Evolutionary conservation across 768 basidiomycete species (phyloP), one percentile per base, ranked within the genome.

Genomic region (Neoboletus subvelutipes): DNA sequence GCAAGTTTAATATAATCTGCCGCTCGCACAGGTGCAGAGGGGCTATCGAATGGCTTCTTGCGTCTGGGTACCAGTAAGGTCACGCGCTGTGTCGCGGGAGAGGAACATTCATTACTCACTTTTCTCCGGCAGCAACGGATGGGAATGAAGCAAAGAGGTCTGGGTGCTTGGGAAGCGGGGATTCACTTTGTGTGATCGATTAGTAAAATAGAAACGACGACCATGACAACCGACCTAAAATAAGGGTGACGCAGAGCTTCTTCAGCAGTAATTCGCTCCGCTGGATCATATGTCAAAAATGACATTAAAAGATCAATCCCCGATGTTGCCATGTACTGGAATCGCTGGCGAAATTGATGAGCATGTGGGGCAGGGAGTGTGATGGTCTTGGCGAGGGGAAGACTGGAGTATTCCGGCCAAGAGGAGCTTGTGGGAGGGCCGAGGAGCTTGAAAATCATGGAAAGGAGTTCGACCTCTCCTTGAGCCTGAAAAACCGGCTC

Each of bases 401-500:
- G 80, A 2, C 77, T 76, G 31, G 79, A 78, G 72, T 89, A 97
- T 6, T 89, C 88, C 0, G 94, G 91, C 97, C 97, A 98, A 3
- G 86, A 83, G 45, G 81, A 79, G 34, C 81, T 83, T 2, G 92
- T 94, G 1, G 97, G 97, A n/a, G 92, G 86, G 0, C 97, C 97
- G 2, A 98, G 83, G 7, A 98, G 83, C 69, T 90, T 94, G 78
- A 97, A 96, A 51, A 98, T 96, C 87, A 92, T 90, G 49, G 84
- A 83, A 47, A 98, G 78, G 59, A 98, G 85, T 67, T 99, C 96
- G 15, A 96, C 77, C 70, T 99, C 97, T 39, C 87, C 87, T 67
- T 95, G 89, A n/a, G 95, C 94, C 74, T 95, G 96, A 71, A 98
- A 94, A n/a, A 98, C 78, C 3, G 97, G 94, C 71, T 97, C 94